Percentiles rank a stretch among this genome's conserved stretches.
Evolutionary conservation across 371 early-diverging fungal genomes (phyloP).

Genomic region (Paraphysoderma sedebokerense): DNA sequence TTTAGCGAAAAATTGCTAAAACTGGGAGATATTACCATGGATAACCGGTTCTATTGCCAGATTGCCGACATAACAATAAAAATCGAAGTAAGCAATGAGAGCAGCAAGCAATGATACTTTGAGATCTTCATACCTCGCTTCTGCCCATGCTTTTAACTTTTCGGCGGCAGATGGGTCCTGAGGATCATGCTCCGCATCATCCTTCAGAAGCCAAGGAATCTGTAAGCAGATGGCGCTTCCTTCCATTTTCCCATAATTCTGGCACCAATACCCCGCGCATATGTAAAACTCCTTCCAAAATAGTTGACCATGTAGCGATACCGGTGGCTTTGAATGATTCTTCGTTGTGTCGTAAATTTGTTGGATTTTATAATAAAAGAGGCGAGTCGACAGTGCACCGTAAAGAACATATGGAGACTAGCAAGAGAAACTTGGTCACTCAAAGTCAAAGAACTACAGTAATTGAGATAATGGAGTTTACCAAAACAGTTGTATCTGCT

Average conservation of each 20-base stretch:
- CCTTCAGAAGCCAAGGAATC: conserved; percentile 3
- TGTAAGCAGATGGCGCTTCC: conserved; percentile 8
- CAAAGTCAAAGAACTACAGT: conserved; percentile 1
- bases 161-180: conserved; percentile 2
- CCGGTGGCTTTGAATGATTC: conserved; percentile 11
- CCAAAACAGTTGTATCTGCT: conserved; percentile 13
- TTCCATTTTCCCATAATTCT: conserved; percentile 5
- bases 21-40: not conserved
- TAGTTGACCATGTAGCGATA: conserved; percentile 13
- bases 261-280: conserved; percentile 3
- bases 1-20: not conserved
- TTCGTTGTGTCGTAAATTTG: conserved; percentile 1
- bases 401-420: conserved; percentile 4
- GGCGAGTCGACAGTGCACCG: conserved; percentile 9
- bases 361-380: conserved; percentile 4
- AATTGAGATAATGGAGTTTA: not conserved
- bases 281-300: conserved; percentile 14
- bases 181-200: conserved; percentile 2
- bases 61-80: no score
- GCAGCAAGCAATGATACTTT: no score
- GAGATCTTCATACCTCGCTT: no score
- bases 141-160: conserved; percentile 6
- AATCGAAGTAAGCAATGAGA: no score
- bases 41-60: conserved; percentile 1
- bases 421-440: no score